These are phyloP conservation scores for Russula sp. DNA, from an alignment of 768 basidiomycete genomes.

Conservation along the genomic window DNA sequence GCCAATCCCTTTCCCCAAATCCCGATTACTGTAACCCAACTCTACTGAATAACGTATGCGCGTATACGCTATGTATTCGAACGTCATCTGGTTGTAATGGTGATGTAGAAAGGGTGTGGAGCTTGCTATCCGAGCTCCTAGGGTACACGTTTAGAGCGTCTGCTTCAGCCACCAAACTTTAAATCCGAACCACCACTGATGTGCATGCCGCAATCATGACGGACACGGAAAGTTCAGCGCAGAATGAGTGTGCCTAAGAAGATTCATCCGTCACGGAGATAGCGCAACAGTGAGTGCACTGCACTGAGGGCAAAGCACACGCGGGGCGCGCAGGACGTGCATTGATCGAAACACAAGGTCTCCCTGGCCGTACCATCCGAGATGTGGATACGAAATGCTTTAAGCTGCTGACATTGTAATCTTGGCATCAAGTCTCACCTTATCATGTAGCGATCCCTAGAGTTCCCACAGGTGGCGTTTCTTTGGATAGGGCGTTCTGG, in stretches of 20 bases:
- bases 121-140: background rate
- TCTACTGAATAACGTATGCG: no score
- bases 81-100: background rate
- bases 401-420: background rate
- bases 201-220: background rate
- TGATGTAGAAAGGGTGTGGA: background rate
- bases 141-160: background rate
- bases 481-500: background rate
- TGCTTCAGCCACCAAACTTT: slow-evolving; percentile 2
- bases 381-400: background rate
- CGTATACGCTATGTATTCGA: background rate
- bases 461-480: background rate
- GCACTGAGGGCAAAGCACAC: background rate
- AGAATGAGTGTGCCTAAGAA: background rate
- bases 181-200: background rate
- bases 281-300: background rate
- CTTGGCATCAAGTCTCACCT: background rate
- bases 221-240: background rate
- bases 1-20: background rate
- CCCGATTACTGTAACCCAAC: no score
- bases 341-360: background rate
- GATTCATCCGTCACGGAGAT: background rate
- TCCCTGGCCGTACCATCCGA: background rate
- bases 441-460: background rate
- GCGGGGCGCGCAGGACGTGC: background rate